Base-by-base conservation (phyloP, 2,329 filamentous ascomycete genomes). In the Phoma sp. region DNA sequence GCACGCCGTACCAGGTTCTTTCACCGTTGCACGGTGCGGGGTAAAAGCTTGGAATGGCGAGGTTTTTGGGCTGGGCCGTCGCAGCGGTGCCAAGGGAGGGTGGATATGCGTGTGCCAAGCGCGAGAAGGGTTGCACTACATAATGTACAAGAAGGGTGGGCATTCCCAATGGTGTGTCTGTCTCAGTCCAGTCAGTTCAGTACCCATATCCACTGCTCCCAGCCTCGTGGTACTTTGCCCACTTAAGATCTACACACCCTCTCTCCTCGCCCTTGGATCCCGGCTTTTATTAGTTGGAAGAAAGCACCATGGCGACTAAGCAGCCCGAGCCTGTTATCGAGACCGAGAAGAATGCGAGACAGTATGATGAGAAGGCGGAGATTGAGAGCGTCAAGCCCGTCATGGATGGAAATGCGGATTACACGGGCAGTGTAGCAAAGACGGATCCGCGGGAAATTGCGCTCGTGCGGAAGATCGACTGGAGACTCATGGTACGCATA, bases 391-490 rank as follows among this genome's bases (percentile, higher is more conserved):
- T 57, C 33, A 68, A 65, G 57, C 55, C 48, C 26, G 49, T 36
- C 2, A 45, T 21, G 7, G 47, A 53, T 17, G 61, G 57, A 11
- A 57, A 60, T 30, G 66, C 42, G 2, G 70, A 74, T 23, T 72
- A 69, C 25, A 64, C 71, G 1, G 70, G 71, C 6, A 68, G 68
- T 11, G 60, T 68, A 26, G 64, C 61, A 23, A 74, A 74, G 59
- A 68, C 68, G 10, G 66, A 70, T 53, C 68, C 68, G 0, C 61
- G 36, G 17, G 71, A 74, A 49, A 72, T 74, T 45, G 62, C 56
- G 34, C 62, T 74, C 7, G 71, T 74, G 28, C 56, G 64, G 46
- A 73, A 72, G 47, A 61, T 74, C 11, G 71, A 74, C 42, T 63
- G 59, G 58, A 58, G 68, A 30, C 57, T 74, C 6, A 72, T 73